Evolutionary conservation across 2,329 filamentous ascomycete genomes (phyloP).

Genomic region (Trichoderma breve): DNA sequence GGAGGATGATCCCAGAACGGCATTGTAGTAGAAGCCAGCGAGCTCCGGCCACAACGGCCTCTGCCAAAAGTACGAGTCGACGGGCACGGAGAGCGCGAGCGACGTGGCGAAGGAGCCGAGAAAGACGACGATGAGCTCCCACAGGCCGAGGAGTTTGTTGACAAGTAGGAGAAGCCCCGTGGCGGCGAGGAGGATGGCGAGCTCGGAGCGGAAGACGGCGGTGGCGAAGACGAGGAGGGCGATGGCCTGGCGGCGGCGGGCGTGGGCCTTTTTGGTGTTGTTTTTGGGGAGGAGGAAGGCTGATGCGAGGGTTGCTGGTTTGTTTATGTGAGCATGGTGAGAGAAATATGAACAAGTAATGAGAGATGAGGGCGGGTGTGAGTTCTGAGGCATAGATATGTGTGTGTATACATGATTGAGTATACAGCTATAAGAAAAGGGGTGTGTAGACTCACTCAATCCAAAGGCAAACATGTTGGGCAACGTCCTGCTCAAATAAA

Average conservation of each 20-base stretch:
- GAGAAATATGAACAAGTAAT: not conserved
- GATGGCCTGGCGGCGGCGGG: conserved; percentile 62
- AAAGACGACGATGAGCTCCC: conserved; percentile 65
- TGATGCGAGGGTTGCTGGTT: conserved; percentile 63
- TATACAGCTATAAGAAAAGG: not conserved
- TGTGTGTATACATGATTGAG: not conserved
- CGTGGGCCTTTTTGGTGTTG: conserved; percentile 29
- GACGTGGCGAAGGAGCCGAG: conserved; percentile 63
- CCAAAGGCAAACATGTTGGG: conserved; percentile 97
- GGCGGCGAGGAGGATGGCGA: conserved; percentile 74
- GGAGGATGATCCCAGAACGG: conserved; percentile 75
- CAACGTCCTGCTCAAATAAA: conserved; percentile 86
- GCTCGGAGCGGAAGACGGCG: conserved; percentile 83
- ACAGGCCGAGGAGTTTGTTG: conserved; percentile 50
- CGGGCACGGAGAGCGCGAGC: conserved; percentile 64
- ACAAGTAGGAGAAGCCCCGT: conserved; percentile 64
- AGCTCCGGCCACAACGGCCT: conserved; percentile 85
- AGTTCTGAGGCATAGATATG: not conserved
- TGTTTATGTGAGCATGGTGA: not conserved
- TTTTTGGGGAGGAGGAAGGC: conserved; percentile 43
- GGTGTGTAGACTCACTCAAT: conserved; percentile 60
- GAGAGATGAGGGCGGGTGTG: not conserved
- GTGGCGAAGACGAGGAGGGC: conserved; percentile 76
- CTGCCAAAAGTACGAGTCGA: conserved; percentile 96
- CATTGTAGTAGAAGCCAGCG: conserved; percentile 87